Evolutionary conservation across 2,329 filamentous ascomycete species (phyloP), one percentile per base, ranked within the genome.

Genomic region (Xylariales sp.): DNA sequence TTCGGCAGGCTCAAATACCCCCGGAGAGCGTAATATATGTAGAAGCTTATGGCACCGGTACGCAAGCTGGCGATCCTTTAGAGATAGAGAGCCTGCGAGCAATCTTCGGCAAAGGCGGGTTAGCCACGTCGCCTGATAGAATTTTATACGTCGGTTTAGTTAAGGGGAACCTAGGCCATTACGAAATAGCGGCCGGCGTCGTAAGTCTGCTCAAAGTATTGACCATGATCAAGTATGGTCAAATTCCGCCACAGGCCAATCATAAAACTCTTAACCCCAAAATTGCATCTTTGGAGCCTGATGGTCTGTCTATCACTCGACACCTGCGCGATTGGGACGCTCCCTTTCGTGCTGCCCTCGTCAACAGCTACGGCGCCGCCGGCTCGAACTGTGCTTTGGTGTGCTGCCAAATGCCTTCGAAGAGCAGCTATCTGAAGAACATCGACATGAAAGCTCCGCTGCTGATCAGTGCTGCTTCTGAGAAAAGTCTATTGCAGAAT

Each of bases 31-130:
- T 64, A 11, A 51, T 52, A 2, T 58, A 56, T 11, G 60, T 65
- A 5, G 62, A 64, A 43, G 57, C 59, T 5, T 60, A 56, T 36
- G 36, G 66, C 5, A 70, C 65, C 0, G 65, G 65, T 9, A 69
- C 66, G 0, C 53, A 54, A 6, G 60, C 59, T 14, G 62, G 65
- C 4, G 57, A 60, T 21, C 52, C 53, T 2, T 47, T 54, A 10
- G 53, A 55, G 28, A 43, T 58, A 3, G 40, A 47, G 5, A 47
- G 51, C 18, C 45, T 54, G 8, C 45, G 52, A 5, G 39, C 40
- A 4, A 46, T 44, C 8, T 45, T 54, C 12, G 44, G 44, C 9
- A 39, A 31, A 12, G 15, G 7, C 10, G 7, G 10, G 27, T 16
- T 11, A 8, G 27, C n/a, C 3, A 27, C 15, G 4, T 12, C 14